A percentile compares a stretch with the other conserved stretches of the same genome.
These are phyloP conservation scores for Coix lacrymajobi DNA, from an alignment of 176 grass and related monocot species.

Conservation along the genomic window DNA sequence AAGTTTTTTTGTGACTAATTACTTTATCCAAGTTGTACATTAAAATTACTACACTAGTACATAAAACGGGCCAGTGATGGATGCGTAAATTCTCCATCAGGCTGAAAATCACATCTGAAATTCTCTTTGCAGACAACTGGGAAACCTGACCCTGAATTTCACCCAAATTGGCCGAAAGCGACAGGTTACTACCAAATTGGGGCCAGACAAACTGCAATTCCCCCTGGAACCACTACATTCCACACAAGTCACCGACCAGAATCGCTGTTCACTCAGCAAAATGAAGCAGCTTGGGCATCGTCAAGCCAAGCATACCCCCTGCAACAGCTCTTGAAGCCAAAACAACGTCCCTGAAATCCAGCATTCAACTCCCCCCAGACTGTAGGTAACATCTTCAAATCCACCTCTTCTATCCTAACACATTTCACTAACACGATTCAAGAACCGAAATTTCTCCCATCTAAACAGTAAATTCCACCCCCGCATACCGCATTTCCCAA, in stretches of 20 bases:
- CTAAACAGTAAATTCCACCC: neutral
- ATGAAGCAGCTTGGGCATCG: neutral
- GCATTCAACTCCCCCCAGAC: neutral
- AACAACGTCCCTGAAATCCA: neutral
- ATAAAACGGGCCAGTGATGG: neutral
- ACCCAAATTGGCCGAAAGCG: neutral
- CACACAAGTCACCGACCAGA: neutral
- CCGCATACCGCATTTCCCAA: neutral
- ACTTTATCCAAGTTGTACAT: neutral
- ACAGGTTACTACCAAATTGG: constrained; percentile 1
- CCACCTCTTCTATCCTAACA: neutral
- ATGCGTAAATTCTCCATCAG: neutral
- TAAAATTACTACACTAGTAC: neutral
- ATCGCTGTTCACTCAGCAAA: neutral
- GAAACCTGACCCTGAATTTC: neutral
- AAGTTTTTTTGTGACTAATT: no score
- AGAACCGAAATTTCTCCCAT: neutral
- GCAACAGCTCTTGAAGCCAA: neutral
- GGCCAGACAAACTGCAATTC: neutral
- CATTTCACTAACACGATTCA: neutral
- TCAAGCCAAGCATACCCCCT: neutral
- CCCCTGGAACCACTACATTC: neutral
- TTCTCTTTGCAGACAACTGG: neutral
- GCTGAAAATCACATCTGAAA: neutral
- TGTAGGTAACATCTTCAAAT: neutral